Evolutionary conservation across 164 flowering plant species (phyloP).

Genomic region (Stephania yunnanensis): DNA sequence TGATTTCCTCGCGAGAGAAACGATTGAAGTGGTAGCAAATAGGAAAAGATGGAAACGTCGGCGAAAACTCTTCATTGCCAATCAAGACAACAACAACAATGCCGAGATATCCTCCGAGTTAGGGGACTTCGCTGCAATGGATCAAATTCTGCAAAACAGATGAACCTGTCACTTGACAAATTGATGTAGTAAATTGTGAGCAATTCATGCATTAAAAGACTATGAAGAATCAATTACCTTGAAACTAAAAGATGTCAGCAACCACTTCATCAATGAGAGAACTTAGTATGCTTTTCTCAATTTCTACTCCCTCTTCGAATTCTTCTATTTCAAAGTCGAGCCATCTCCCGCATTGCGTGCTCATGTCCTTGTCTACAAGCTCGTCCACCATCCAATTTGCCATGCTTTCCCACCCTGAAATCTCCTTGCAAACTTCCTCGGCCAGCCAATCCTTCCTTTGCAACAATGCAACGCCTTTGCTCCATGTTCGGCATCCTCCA

Average conservation of each 20-base stretch:
- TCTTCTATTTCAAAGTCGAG: constrained; percentile 61
- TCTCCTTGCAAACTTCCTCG: constrained; percentile 67
- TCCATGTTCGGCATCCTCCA: constrained; percentile 59
- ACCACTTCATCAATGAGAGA: constrained; percentile 69
- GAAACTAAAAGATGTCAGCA: constrained; percentile 39
- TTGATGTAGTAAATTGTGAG: background rate
- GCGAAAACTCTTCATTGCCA: background rate
- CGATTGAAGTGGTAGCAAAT: background rate
- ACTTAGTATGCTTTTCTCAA: constrained; percentile 46
- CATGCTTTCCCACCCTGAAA: constrained; percentile 56
- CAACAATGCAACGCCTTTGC: constrained; percentile 47
- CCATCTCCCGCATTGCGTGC: constrained; percentile 67
- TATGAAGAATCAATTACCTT: constrained; percentile 21
- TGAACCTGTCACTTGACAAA: background rate
- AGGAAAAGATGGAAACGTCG: background rate
- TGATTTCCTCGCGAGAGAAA: background rate
- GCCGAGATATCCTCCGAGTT: background rate
- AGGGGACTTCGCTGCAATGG: background rate
- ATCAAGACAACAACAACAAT: background rate
- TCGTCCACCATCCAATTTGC: constrained; percentile 83
- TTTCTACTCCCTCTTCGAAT: constrained; percentile 47
- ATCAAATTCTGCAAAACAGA: background rate
- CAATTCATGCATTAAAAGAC: background rate
- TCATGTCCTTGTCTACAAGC: constrained; percentile 91
- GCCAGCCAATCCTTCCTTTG: constrained; percentile 59